A percentile compares a stretch with the other conserved stretches of the same genome.
phyloP scores from a whole-genome alignment of 257 asterid genomes.

The Solanum chiquidenum region DNA sequence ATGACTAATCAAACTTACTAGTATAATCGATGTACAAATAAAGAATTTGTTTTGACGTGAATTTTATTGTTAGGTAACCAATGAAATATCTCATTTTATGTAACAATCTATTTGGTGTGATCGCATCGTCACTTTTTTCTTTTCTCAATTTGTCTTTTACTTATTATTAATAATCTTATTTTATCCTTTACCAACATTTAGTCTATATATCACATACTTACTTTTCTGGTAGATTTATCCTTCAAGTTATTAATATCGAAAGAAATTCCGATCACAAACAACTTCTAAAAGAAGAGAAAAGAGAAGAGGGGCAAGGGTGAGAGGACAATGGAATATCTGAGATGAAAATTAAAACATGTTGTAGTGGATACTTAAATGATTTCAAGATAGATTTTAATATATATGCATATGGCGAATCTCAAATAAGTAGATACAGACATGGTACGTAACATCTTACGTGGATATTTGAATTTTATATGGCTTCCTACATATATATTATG shows the following conservation, averaged over 20 bases:
- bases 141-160: no score
- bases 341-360: not conserved
- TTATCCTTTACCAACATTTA: no score
- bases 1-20: not conserved
- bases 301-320: not conserved
- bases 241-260: not conserved
- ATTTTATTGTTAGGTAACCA: not conserved
- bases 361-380: not conserved
- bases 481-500: no score
- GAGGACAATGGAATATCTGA: not conserved
- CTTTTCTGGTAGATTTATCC: no score
- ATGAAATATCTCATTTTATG: no score
- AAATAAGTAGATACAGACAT: no score
- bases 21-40: not conserved
- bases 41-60: not conserved
- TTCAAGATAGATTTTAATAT: not conserved
- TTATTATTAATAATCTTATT: no score
- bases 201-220: not conserved
- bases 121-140: no score
- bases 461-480: no score
- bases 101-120: no score
- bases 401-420: no score
- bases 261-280: not conserved
- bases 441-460: no score
- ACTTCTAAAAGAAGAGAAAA: not conserved